A percentile compares a stretch with the other conserved stretches of the same genome.
Evolutionary conservation across 176 grass and related monocot species (phyloP).

Genomic region (Ampelocalamus luodianensis): DNA sequence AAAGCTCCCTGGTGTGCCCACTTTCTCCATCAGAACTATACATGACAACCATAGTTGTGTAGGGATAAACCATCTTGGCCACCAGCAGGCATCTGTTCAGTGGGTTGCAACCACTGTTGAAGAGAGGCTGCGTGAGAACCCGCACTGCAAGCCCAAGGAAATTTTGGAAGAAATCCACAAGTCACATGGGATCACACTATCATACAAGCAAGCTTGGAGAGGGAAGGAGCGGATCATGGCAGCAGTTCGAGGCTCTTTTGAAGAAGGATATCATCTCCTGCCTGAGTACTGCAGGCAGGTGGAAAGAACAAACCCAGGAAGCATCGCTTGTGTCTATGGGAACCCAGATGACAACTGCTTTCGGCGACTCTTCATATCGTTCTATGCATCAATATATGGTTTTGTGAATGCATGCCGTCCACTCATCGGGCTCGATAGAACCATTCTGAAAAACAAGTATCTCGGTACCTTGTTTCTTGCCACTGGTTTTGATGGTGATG

Average conservation of each 20-base stretch:
- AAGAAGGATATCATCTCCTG: slow-evolving; percentile 91
- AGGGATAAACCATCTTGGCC: slow-evolving; percentile 91
- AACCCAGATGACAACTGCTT: slow-evolving; percentile 86
- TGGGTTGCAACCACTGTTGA: slow-evolving; percentile 94
- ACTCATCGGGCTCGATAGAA: slow-evolving; percentile 89
- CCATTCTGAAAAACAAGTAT: slow-evolving; percentile 91
- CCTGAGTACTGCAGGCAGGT: slow-evolving; percentile 89
- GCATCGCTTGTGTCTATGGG: slow-evolving; percentile 78
- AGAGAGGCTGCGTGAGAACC: slow-evolving; percentile 90
- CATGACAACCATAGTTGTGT: slow-evolving; percentile 74
- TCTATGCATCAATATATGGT: slow-evolving; percentile 91
- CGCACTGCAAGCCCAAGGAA: slow-evolving; percentile 97
- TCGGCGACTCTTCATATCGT: slow-evolving; percentile 81
- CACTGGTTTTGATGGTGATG: slow-evolving; percentile 91
- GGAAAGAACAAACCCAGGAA: slow-evolving; percentile 86
- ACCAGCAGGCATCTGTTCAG: slow-evolving; percentile 97
- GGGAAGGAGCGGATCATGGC: slow-evolving; percentile 98
- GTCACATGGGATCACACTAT: slow-evolving; percentile 92
- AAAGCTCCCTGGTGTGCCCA: slow-evolving; percentile 83
- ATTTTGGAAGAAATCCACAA: slow-evolving; percentile 98
- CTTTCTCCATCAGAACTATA: slow-evolving; percentile 94
- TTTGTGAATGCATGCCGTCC: slow-evolving; percentile 95
- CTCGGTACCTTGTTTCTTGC: slow-evolving; percentile 92
- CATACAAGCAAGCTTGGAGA: slow-evolving; percentile 99
- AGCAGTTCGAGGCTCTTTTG: slow-evolving; percentile 86